Evolutionary conservation across 2,329 filamentous ascomycete genomes (phyloP).

Genomic region (Neopestalotiopsis rosae): DNA sequence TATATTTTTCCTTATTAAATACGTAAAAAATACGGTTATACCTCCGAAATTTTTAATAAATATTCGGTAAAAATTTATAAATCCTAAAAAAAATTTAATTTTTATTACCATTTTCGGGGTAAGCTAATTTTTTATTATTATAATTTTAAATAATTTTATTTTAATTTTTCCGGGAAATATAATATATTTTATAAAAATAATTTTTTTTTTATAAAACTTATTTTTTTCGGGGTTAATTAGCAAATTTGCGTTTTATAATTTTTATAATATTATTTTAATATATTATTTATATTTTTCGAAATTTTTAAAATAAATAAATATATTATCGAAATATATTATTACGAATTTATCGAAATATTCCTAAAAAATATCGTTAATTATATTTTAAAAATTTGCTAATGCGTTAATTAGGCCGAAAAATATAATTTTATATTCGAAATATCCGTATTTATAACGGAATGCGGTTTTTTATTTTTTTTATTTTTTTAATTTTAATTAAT

Average conservation of each 20-base stretch:
- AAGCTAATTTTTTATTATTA: slow-evolving; percentile 29
- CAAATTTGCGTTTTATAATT: slow-evolving; percentile 11
- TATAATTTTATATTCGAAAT: slow-evolving; percentile 35
- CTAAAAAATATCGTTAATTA: slow-evolving; percentile 22
- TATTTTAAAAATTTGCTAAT: slow-evolving; percentile 21
- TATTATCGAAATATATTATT: slow-evolving; percentile 13
- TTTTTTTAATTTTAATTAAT: slow-evolving; percentile 24
- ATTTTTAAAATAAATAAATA: neutral
- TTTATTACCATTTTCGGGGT: slow-evolving; percentile 15
- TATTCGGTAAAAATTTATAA: slow-evolving; percentile 18
- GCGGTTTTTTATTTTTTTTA: slow-evolving; percentile 32
- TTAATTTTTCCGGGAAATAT: slow-evolving; percentile 31
- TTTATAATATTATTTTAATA: slow-evolving; percentile 27
- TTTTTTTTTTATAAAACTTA: slow-evolving; percentile 33
- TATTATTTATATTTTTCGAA: slow-evolving; percentile 28
- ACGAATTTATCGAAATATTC: slow-evolving; percentile 13
- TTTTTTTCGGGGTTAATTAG: slow-evolving; percentile 34
- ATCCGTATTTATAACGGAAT: slow-evolving; percentile 30
- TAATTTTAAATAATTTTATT: slow-evolving; percentile 33
- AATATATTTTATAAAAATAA: slow-evolving; percentile 37
- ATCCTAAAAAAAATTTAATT: slow-evolving; percentile 4
- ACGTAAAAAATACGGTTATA: neutral
- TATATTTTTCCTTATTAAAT: neutral
- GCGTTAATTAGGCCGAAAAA: slow-evolving; percentile 30
- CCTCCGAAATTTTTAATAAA: slow-evolving; percentile 13